phyloP scores from a whole-genome alignment of 768 basidiomycete genomes.

The Paxillus ammoniavirescens region DNA sequence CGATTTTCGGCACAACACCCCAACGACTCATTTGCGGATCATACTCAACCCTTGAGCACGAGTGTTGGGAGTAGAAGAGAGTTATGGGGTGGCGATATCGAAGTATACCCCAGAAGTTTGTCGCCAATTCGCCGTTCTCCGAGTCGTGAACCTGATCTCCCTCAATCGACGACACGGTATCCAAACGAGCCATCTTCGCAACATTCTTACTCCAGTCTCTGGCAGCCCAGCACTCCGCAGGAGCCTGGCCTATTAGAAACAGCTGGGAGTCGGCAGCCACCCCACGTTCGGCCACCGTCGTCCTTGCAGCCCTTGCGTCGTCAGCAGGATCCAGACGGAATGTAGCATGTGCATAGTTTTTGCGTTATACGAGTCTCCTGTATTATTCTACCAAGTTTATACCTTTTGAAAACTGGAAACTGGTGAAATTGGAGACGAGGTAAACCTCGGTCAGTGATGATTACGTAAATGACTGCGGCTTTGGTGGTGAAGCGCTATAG shows the following conservation, averaged over 20 bases:
- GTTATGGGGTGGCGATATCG: slow-evolving; percentile 22
- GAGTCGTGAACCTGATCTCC: slow-evolving; percentile 1
- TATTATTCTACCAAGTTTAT: too few species aligned
- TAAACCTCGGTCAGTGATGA: background rate
- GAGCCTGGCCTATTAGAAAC: background rate
- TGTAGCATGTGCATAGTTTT: background rate
- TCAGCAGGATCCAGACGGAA: slow-evolving; percentile 3
- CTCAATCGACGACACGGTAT: slow-evolving; percentile 12
- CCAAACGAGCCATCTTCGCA: slow-evolving; percentile 12
- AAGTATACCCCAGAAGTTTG: slow-evolving; percentile 1
- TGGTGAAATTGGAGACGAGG: too few species aligned
- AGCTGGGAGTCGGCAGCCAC: background rate
- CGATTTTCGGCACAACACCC: slow-evolving; percentile 15
- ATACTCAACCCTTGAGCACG: background rate
- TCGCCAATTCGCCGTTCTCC: slow-evolving; percentile 8
- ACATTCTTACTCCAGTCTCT: background rate
- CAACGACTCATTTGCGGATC: slow-evolving; percentile 2
- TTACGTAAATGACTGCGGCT: slow-evolving; percentile 7
- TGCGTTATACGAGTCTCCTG: too few species aligned
- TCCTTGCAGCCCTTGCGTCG: slow-evolving; percentile 27
- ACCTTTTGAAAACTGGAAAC: too few species aligned
- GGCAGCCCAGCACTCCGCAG: slow-evolving; percentile 4
- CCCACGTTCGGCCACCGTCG: slow-evolving; percentile 2
- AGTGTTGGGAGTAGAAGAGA: slow-evolving; percentile 23
- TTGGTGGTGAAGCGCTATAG: background rate